Percentiles rank a stretch among this genome's conserved stretches.
Conservation (phyloP, 2,329 filamentous ascomycete genomes). For the Gaeumannomyces sp. region DNA sequence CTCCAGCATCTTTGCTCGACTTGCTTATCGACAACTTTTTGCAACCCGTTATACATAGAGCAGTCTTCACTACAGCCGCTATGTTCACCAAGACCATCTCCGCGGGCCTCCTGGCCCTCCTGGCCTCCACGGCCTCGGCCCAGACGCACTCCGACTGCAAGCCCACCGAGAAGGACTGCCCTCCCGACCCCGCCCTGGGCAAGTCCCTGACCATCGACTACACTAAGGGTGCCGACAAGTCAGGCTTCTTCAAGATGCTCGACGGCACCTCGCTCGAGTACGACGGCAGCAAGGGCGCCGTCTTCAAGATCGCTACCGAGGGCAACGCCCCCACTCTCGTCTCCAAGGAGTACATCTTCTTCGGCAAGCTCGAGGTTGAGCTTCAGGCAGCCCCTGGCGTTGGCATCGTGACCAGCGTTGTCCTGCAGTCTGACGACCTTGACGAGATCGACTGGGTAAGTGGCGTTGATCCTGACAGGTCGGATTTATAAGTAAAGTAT, state of each 20-base stretch:
- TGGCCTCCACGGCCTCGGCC: constrained; percentile 41
- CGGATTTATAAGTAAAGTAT: neutral
- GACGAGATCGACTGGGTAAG: constrained; percentile 83
- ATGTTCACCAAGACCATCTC: constrained; percentile 43
- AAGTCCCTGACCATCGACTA: constrained; percentile 63
- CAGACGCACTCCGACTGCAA: constrained; percentile 54
- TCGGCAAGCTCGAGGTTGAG: constrained; percentile 75
- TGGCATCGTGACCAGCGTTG: constrained; percentile 84
- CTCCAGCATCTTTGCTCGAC: neutral
- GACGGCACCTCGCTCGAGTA: constrained; percentile 44
- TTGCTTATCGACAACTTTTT: neutral
- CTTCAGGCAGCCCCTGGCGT: constrained; percentile 73
- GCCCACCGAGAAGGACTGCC: constrained; percentile 55
- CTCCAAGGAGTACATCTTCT: constrained; percentile 90
- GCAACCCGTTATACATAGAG: neutral
- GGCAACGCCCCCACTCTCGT: constrained; percentile 66
- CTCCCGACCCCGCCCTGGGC: constrained; percentile 70
- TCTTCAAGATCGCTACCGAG: constrained; percentile 62
- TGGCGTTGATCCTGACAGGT: neutral
- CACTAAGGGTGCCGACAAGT: constrained; percentile 58
- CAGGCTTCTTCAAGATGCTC: constrained; percentile 35
- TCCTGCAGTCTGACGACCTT: constrained; percentile 83
- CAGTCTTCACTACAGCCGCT: constrained; percentile 14
- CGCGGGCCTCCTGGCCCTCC: constrained; percentile 40
- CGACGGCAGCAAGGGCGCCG: constrained; percentile 39